Conservation (phyloP, 352 stramenopile genomes). For the Phytophthora ramorum region DNA sequence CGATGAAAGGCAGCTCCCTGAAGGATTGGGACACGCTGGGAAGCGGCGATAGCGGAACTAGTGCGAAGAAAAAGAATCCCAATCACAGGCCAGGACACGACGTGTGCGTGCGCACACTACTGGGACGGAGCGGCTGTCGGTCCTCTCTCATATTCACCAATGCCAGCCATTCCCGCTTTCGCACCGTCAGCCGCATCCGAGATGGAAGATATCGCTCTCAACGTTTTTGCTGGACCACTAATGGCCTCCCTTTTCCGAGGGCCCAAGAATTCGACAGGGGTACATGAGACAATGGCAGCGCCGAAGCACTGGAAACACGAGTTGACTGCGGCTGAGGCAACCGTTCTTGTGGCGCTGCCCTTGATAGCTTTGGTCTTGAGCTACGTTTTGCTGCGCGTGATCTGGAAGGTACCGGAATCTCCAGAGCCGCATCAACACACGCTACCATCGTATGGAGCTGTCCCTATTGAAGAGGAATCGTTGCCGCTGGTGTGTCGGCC, state of each 20-base stretch:
- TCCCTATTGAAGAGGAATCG: conserved; percentile 34
- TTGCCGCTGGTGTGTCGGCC: conserved; percentile 39
- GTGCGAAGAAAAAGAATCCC: conserved; percentile 35
- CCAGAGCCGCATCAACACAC: conserved; percentile 39
- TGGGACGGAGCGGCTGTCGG: conserved; percentile 17
- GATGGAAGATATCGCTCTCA: conserved; percentile 10
- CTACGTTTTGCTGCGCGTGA: conserved; percentile 67
- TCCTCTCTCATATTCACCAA: neutral
- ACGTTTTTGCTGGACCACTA: conserved; percentile 20
- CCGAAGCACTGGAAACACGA: conserved; percentile 38
- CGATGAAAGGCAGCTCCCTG: no score
- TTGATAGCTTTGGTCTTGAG: conserved; percentile 57
- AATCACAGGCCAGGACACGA: conserved; percentile 10
- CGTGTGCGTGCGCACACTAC: neutral
- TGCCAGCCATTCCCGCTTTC: conserved; percentile 7
- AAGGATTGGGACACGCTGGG: conserved; percentile 21
- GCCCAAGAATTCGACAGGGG: conserved; percentile 8
- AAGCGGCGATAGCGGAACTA: conserved; percentile 10
- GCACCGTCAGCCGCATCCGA: conserved; percentile 3
- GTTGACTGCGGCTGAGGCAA: conserved; percentile 27
- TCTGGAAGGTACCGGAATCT: conserved; percentile 63
- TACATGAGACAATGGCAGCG: neutral
- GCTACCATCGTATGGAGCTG: conserved; percentile 43
- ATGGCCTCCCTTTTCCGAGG: conserved; percentile 14
- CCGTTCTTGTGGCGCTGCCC: conserved; percentile 46